A percentile compares a stretch with the other conserved stretches of the same genome.
Evolutionary conservation across 106 monocot genomes (phyloP).

Genomic region (Dendrobium nobile): DNA sequence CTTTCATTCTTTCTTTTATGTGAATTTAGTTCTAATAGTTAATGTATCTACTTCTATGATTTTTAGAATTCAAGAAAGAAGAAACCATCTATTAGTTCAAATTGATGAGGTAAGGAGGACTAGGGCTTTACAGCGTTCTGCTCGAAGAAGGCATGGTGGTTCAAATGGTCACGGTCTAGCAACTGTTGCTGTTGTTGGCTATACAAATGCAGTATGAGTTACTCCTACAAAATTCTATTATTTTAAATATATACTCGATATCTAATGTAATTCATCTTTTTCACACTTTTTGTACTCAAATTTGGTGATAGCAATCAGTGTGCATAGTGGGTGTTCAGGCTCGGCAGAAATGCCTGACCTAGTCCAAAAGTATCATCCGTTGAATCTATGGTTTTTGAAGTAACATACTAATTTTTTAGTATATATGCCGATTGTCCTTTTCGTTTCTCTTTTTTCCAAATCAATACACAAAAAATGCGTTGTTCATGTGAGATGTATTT

Average conservation of each 20-base stretch:
- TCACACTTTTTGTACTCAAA: background rate
- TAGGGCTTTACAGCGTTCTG: slow-evolving; percentile 70
- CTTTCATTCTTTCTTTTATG: background rate
- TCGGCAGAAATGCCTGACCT: background rate
- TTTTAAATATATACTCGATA: background rate
- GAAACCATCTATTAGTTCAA: slow-evolving; percentile 52
- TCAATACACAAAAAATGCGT: background rate
- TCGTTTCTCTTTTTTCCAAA: background rate
- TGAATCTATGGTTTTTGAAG: too few species aligned
- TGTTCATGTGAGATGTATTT: background rate
- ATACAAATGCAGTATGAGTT: slow-evolving; percentile 92
- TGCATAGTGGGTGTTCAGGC: background rate
- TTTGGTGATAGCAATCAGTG: background rate
- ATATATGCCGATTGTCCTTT: too few species aligned
- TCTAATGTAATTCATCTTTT: background rate
- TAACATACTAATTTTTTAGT: too few species aligned
- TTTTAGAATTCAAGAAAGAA: slow-evolving; percentile 77
- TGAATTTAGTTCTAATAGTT: background rate
- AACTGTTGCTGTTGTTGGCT: slow-evolving; percentile 96
- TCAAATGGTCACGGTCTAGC: slow-evolving; percentile 56
- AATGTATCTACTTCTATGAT: background rate
- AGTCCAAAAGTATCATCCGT: too few species aligned
- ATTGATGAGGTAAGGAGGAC: slow-evolving; percentile 95
- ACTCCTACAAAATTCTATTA: background rate
- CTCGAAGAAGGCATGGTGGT: slow-evolving; percentile 72